Base-by-base conservation (phyloP, 2,329 filamentous ascomycete genomes). In the Cladobotryum mycophilum region DNA sequence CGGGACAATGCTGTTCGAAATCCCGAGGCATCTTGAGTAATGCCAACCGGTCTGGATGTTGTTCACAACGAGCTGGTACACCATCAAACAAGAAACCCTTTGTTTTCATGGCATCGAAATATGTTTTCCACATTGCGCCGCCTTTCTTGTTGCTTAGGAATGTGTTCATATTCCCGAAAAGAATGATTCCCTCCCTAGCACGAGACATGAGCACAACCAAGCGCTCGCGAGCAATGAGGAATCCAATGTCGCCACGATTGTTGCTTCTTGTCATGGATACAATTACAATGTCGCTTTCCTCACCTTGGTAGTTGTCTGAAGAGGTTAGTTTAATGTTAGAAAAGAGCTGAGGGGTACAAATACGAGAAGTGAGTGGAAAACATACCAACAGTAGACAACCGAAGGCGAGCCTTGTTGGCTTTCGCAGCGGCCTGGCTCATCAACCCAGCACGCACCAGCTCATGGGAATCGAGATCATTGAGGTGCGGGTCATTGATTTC, bases 241-340 rank as follows among this genome's bases (percentile, higher is more conserved):
- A 90, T 0, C 87, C 86, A 30, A 89, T 86, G 1, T 89, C 81
- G 0, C 79, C 76, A 0, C 61, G 60, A 0, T 59, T 51, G 55
- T 90, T 90, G 61, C 85, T 86, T 4, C 87, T 70, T 0, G 84
- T 88, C 11, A 90, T 64, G 0, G 82, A 85, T 0, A 72, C 79
- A 7, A 91, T 76, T 0, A 89, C 82, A 14, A 91, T 84, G 1
- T 89, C 80, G 36, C 80, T 82, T 56, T 91, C 86, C 59, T 90
- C 86, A 1, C 87, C 86, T 62, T 90, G 87, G 51, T 86, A 91
- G 54, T 90, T 90, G 54, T 90, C 86, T 84, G 17, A 2, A 3
- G 0, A 7, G 4, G 13, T 41, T 8, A 41, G 20, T 41, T 5
- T 12, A 14, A 40, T n/a, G 14, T 8, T 6, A 38, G 2, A 20